These are phyloP conservation scores for Diaporthe sp. DNA, from an alignment of 2,329 filamentous ascomycete genomes.

Conservation along the genomic window DNA sequence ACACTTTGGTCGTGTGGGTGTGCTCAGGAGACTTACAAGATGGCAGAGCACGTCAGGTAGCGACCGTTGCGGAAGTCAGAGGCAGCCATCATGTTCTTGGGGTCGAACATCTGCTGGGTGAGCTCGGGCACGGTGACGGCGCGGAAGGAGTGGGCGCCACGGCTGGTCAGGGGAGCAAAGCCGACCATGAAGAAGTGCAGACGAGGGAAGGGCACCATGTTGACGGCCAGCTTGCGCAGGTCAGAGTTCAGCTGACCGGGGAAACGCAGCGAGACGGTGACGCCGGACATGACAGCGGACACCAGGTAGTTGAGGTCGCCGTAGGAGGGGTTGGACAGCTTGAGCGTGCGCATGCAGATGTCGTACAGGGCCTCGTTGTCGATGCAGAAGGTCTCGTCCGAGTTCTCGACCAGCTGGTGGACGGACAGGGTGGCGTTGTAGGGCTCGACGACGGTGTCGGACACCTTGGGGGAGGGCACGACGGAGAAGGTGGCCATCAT, in stretches of 20 bases:
- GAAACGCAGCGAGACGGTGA: conserved; percentile 99
- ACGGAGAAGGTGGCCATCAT: conserved; percentile 99
- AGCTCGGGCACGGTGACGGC: conserved; percentile 97
- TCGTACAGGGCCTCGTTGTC: conserved; percentile 99
- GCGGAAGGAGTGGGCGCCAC: conserved; percentile 89
- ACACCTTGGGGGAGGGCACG: conserved; percentile 98
- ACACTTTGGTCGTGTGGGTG: background rate
- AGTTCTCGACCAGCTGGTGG: conserved; percentile 99
- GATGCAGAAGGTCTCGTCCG: conserved; percentile 99
- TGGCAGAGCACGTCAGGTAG: conserved; percentile 99
- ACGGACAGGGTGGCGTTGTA: conserved; percentile 99
- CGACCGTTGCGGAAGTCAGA: conserved; percentile 99
- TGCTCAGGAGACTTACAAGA: conserved; percentile 75
- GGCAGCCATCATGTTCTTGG: conserved; percentile 99
- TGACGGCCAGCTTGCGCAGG: conserved; percentile 98
- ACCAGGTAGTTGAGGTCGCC: conserved; percentile 99
- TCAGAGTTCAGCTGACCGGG: conserved; percentile 99
- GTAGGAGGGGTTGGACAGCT: conserved; percentile 98
- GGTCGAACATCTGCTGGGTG: conserved; percentile 99
- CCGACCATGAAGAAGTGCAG: conserved; percentile 99
- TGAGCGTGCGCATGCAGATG: conserved; percentile 99
- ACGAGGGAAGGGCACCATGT: conserved; percentile 99
- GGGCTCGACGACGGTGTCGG: conserved; percentile 98
- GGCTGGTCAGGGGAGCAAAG: conserved; percentile 96
- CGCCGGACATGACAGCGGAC: conserved; percentile 99